Conservation (phyloP, 148 eudicot genomes). For the Spergularia marina region DNA sequence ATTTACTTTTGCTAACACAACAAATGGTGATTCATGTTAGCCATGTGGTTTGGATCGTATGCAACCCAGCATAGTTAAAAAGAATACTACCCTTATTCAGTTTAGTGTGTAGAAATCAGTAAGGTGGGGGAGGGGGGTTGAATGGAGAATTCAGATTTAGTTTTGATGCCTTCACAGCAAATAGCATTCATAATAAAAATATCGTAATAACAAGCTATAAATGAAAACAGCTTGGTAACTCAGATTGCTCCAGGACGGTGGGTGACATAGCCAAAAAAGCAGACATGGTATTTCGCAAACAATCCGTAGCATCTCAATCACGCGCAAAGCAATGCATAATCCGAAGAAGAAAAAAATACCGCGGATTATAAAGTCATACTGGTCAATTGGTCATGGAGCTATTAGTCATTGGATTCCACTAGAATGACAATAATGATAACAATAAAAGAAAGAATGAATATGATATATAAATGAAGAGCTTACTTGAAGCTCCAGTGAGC, state of each 20-base stretch:
- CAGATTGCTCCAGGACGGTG: neutral
- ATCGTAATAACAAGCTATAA: neutral
- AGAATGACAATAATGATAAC: neutral
- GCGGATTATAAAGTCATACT: neutral
- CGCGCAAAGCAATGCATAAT: neutral
- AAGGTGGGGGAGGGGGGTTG: no score
- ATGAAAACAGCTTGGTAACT: neutral
- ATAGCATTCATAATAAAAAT: no score
- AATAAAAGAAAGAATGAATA: neutral
- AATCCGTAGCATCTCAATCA: neutral
- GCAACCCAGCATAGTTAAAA: neutral
- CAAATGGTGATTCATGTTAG: no score
- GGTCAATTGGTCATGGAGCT: neutral
- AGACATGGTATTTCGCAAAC: neutral
- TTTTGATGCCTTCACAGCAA: no score
- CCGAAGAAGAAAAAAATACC: neutral
- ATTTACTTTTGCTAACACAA: no score
- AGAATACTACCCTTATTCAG: neutral
- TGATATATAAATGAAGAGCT: constrained; percentile 19
- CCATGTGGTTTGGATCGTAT: neutral
- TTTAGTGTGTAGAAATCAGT: neutral
- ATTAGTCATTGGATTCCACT: neutral
- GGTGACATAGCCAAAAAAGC: neutral
- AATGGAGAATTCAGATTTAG: no score
- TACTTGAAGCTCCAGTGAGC: constrained; percentile 87